Conservation (phyloP, 495 filamentous ascomycete genomes). For the Penicillium odoratum region DNA sequence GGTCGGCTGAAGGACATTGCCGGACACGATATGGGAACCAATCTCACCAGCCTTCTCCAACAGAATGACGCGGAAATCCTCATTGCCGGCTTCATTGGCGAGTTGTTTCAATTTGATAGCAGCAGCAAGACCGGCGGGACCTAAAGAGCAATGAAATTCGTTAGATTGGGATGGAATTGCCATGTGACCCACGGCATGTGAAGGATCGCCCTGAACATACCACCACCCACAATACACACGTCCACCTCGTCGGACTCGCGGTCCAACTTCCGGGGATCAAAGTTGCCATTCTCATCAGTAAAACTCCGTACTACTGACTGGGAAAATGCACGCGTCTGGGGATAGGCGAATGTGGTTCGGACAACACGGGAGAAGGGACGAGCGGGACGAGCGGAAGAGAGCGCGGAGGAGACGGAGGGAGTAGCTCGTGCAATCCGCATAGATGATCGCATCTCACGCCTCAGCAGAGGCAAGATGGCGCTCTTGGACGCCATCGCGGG, state of each 20-base stretch:
- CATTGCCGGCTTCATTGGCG: constrained; percentile 92
- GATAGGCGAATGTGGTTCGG: constrained; percentile 23
- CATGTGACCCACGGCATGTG: background rate
- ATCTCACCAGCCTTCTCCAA: constrained; percentile 96
- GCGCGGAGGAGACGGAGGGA: constrained; percentile 26
- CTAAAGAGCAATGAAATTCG: background rate
- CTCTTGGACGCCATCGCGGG: constrained; percentile 44
- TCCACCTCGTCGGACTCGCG: constrained; percentile 92
- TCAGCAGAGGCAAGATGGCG: constrained; percentile 44
- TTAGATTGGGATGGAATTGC: constrained; percentile 14
- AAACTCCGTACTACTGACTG: constrained; percentile 46
- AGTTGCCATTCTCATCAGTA: constrained; percentile 60
- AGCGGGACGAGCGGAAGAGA: constrained; percentile 24
- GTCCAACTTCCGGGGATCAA: constrained; percentile 72
- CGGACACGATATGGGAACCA: constrained; percentile 92
- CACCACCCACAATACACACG: constrained; percentile 94
- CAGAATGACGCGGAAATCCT: constrained; percentile 89
- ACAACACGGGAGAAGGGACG: constrained; percentile 23
- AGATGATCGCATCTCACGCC: constrained; percentile 40
- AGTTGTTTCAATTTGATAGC: constrained; percentile 96
- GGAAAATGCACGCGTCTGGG: constrained; percentile 49
- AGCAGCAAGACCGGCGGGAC: constrained; percentile 87
- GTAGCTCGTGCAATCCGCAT: constrained; percentile 29
- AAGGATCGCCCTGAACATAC: constrained; percentile 39
- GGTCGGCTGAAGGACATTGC: constrained; percentile 90